Evolutionary conservation across 371 early-diverging fungal genomes (phyloP).

Genomic region (Mucor lusitanicus): DNA sequence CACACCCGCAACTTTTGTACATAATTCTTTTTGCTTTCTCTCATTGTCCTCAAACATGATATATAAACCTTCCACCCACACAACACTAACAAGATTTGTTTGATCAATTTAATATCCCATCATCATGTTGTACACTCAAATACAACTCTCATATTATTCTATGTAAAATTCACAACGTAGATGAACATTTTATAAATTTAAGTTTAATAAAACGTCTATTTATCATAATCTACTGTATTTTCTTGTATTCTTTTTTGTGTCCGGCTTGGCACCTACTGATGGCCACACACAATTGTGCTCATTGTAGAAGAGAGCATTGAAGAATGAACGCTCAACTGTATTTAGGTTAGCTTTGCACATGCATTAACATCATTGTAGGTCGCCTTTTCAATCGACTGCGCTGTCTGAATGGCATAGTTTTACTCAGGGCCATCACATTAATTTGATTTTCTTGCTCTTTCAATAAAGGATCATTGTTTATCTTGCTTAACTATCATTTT

Average conservation of each 20-base stretch:
- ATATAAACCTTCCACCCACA: neutral
- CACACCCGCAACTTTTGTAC: neutral
- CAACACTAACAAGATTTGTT: neutral
- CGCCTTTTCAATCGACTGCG: neutral
- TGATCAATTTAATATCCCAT: neutral
- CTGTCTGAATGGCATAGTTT: too few species aligned
- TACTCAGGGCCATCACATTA: neutral
- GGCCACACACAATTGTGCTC: too few species aligned
- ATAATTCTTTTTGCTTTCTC: neutral
- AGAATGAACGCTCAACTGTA: too few species aligned
- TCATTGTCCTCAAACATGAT: neutral
- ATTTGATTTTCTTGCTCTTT: neutral
- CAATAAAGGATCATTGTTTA: neutral
- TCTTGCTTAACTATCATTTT: constrained; percentile 6
- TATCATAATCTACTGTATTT: too few species aligned
- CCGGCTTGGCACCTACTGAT: too few species aligned
- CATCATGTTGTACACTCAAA: neutral
- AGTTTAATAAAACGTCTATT: neutral
- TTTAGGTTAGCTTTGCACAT: too few species aligned
- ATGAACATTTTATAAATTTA: neutral
- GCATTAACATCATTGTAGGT: neutral
- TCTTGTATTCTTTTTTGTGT: too few species aligned
- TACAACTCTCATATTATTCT: neutral
- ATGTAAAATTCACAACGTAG: neutral
- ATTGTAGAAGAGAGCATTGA: too few species aligned